Evolutionary conservation across 208 protist species (phyloP), one percentile per base, ranked within the genome.

Genomic region (Leishmania major): DNA sequence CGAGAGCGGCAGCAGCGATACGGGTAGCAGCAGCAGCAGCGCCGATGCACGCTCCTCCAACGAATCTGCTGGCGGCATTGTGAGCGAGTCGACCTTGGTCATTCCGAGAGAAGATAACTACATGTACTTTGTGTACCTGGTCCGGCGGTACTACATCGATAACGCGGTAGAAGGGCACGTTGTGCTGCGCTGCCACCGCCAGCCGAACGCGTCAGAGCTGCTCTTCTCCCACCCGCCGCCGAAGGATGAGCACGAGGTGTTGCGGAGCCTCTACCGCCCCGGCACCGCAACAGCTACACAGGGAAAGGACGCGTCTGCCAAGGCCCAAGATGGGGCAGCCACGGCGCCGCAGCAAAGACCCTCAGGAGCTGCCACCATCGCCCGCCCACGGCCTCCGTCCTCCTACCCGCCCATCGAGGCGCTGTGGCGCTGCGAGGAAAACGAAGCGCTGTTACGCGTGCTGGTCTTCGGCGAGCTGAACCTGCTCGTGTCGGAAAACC

Each of bases 381-480:
- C 74, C n/a, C 82, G 82, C 5, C 81, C 90, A 11, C 83, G 84
- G 10, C 81, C 81, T 10, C 90, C 90, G 28, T 75, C 59, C 19
- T 75, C 72, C 5, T 96, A 96, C 84, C 94, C 94, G 35, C 92
- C 94, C 8, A 90, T 96, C 76, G 87, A 95, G 28, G 89, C 86
- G 45, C 81, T 97, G 22, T 96, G 91, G 93, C 88, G 87, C 59
- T 93, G 90, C 78, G 91, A 90, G 75, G 93, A 96, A 76, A 97
- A 97, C 78, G 45, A 92, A 47, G 87, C 92, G 11, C 82, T 97
- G 40, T 88, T 96, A 37, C 86, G 88, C n/a, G 79, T 97, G 76
- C 87, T 97, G 51, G 84, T 97, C 3, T 97, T 97, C 88, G 94
- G 90, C 74, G 94, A 97, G 79, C 87, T 97, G 45, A 97, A 97